Percentiles rank a stretch among this genome's conserved stretches.
Evolutionary conservation across 2,329 filamentous ascomycete genomes (phyloP).

Genomic region (Ceratocystis papillata): DNA sequence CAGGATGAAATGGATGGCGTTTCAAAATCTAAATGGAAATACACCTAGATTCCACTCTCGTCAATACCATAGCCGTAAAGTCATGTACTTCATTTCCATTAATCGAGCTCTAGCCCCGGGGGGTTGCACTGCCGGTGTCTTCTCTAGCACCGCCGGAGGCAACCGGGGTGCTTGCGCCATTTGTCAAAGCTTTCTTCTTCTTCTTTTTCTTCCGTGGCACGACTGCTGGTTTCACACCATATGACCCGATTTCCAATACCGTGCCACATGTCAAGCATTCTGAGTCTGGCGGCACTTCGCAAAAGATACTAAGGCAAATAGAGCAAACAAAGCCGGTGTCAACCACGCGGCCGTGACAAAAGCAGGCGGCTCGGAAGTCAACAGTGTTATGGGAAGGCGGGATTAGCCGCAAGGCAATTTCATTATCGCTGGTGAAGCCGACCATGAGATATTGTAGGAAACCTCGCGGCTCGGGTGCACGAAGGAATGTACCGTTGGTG

Average conservation of each 20-base stretch:
- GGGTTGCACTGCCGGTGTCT: conserved; percentile 51
- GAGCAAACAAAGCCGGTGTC: conserved; percentile 93
- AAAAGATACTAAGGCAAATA: conserved; percentile 92
- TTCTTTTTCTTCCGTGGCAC: conserved; percentile 62
- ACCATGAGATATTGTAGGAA: conserved; percentile 92
- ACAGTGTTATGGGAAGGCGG: conserved; percentile 74
- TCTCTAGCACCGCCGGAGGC: conserved; percentile 38
- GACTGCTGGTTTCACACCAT: conserved; percentile 67
- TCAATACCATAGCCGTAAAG: background rate
- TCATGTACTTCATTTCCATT: background rate
- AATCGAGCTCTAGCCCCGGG: conserved; percentile 33
- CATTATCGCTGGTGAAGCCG: conserved; percentile 62
- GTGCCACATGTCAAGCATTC: conserved; percentile 78
- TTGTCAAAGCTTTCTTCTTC: conserved; percentile 54
- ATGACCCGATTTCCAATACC: conserved; percentile 61
- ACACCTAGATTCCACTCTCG: background rate
- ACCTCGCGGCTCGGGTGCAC: conserved; percentile 50
- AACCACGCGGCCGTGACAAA: conserved; percentile 85
- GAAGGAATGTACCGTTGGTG: conserved; percentile 47
- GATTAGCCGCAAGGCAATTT: conserved; percentile 52
- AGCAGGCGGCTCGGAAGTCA: conserved; percentile 96
- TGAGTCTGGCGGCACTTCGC: conserved; percentile 49
- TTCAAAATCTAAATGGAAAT: background rate
- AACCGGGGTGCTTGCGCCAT: conserved; percentile 20
- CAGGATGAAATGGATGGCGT: no score